Evolutionary conservation across 305 asterid genomes (phyloP).

Genomic region (Caryopteris hybrid): DNA sequence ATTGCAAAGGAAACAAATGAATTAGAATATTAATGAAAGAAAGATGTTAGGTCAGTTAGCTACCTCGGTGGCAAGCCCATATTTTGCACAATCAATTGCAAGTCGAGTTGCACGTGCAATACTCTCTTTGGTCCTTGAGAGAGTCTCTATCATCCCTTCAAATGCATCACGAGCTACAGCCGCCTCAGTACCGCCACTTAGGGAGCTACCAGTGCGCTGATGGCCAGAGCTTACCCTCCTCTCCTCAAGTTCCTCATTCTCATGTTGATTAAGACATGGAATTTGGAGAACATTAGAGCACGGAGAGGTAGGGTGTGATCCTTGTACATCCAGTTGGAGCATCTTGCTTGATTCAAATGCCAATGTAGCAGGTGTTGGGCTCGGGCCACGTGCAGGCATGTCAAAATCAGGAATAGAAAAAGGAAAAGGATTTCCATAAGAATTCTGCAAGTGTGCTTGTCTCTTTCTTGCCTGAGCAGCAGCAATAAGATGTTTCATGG

Average conservation of each 20-base stretch:
- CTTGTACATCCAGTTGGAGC: conserved; percentile 41
- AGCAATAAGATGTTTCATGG: conserved; percentile 82
- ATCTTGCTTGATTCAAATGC: conserved; percentile 45
- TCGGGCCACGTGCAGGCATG: conserved; percentile 36
- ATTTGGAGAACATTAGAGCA: conserved; percentile 40
- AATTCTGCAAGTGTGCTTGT: conserved; percentile 56
- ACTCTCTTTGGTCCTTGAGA: conserved; percentile 96
- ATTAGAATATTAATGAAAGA: not conserved
- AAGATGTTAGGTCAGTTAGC: conserved; percentile 4
- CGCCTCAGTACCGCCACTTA: conserved; percentile 91
- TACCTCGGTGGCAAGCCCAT: conserved; percentile 90
- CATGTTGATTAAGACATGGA: conserved; percentile 48
- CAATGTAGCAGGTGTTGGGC: conserved; percentile 39
- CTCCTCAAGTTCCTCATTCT: conserved; percentile 63
- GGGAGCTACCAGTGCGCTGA: conserved; percentile 53
- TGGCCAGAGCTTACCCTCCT: conserved; percentile 61
- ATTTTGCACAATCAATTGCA: conserved; percentile 93
- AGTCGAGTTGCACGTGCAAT: conserved; percentile 95
- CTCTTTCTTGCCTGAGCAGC: conserved; percentile 84
- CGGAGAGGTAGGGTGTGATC: conserved; percentile 41
- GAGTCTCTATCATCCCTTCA: conserved; percentile 97
- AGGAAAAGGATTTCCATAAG: conserved; percentile 36
- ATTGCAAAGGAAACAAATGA: not conserved
- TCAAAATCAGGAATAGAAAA: conserved; percentile 43
- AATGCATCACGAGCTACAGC: conserved; percentile 97